phyloP scores from a whole-genome alignment of 208 protist species.

The Leishmania turanica region DNA sequence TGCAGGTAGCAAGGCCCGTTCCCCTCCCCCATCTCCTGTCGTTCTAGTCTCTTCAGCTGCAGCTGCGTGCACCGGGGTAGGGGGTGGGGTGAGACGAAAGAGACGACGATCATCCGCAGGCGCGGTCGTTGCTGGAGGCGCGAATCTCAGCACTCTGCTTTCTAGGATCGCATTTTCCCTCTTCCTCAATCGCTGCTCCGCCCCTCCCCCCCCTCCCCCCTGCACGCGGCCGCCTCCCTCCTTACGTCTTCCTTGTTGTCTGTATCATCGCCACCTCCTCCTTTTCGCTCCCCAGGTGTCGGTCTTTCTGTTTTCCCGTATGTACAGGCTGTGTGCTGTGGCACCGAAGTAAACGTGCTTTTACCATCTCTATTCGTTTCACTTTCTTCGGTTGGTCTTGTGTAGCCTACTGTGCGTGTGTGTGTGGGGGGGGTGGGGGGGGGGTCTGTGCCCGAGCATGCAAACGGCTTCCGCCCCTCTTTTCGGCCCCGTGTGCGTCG shows the following conservation, averaged over 20 bases:
- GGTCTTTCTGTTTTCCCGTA: not conserved
- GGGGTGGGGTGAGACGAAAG: not conserved
- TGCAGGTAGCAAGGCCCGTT: not conserved
- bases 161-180: not conserved
- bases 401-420: not conserved
- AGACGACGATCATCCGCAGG: not conserved
- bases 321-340: not conserved
- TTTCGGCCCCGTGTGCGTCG: not conserved
- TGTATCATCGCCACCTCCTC: not conserved
- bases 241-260: not conserved
- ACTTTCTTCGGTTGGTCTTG: not conserved
- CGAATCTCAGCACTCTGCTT: not conserved
- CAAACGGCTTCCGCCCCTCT: not conserved
- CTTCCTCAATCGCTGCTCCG: not conserved
- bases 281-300: not conserved
- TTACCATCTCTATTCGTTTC: not conserved
- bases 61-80: not conserved
- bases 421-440: not conserved
- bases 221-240: not conserved
- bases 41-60: not conserved
- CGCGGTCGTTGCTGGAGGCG: not conserved
- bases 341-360: not conserved
- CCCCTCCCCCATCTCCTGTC: not conserved
- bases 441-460: not conserved
- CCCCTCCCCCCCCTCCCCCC: too few relatives aligned